Evolutionary conservation across 108 stramenopile species (phyloP).

Genomic region (Asterionellopsis glacialis): DNA sequence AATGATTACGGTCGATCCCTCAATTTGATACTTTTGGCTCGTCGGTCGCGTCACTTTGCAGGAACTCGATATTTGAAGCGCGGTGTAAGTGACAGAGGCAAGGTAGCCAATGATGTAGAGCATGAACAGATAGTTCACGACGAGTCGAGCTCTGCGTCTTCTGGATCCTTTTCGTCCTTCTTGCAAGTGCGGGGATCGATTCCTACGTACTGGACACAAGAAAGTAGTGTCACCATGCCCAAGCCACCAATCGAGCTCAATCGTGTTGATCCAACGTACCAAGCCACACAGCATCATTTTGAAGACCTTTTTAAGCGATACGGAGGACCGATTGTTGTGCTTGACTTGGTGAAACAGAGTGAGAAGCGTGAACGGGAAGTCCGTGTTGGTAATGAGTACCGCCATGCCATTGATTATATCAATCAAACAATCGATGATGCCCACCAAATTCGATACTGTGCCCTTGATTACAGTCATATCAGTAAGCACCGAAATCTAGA

Average conservation of each 20-base stretch:
- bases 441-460: constrained; percentile 87
- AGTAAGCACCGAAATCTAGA: constrained; percentile 86
- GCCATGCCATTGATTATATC: constrained; percentile 90
- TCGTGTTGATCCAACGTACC: constrained; percentile 91
- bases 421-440: constrained; percentile 84
- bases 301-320: constrained; percentile 91
- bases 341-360: constrained; percentile 95
- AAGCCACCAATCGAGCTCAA: constrained; percentile 95
- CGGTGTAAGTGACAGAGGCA: constrained; percentile 91
- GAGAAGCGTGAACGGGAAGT: constrained; percentile 93
- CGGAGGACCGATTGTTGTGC: constrained; percentile 86
- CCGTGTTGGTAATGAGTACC: constrained; percentile 91
- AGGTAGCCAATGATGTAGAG: constrained; percentile 95
- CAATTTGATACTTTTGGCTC: constrained; percentile 87
- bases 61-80: constrained; percentile 98
- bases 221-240: constrained; percentile 89
- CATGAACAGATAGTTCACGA: constrained; percentile 95
- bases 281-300: constrained; percentile 92
- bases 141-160: constrained; percentile 53
- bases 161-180: constrained; percentile 81
- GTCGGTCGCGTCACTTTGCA: constrained; percentile 95
- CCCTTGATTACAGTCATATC: constrained; percentile 89
- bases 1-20: constrained; percentile 87
- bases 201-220: constrained; percentile 98
- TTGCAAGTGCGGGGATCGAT: constrained; percentile 96